Conservation (phyloP, 2,329 filamentous ascomycete genomes). For the Ilyonectria robusta region DNA sequence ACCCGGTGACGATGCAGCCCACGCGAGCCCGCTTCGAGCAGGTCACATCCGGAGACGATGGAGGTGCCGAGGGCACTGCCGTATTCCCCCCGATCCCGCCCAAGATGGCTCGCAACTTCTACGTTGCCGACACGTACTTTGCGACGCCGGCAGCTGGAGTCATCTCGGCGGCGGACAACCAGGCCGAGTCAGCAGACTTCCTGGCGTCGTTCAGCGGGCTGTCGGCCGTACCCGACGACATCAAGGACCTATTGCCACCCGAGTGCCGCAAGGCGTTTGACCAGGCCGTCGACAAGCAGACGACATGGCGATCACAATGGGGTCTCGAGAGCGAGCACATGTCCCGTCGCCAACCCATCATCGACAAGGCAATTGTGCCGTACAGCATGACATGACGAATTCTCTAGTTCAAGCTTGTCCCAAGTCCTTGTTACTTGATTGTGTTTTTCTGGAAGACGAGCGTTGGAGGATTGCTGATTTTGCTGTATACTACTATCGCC, state of each 20-base stretch:
- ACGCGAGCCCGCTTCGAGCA: slow-evolving; percentile 88
- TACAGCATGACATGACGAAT: slow-evolving; percentile 60
- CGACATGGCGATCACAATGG: slow-evolving; percentile 82
- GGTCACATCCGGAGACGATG: slow-evolving; percentile 63
- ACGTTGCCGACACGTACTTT: slow-evolving; percentile 68
- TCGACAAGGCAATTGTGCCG: slow-evolving; percentile 76
- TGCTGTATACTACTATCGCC: slow-evolving; percentile 3
- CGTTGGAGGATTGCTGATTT: slow-evolving; percentile 6
- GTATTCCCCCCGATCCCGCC: slow-evolving; percentile 64
- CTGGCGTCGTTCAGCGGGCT: slow-evolving; percentile 72
- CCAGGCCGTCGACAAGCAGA: slow-evolving; percentile 74
- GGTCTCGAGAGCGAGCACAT: slow-evolving; percentile 74
- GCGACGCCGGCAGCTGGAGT: slow-evolving; percentile 66
- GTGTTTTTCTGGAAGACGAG: background rate
- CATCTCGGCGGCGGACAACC: slow-evolving; percentile 60
- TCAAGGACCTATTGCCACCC: slow-evolving; percentile 75
- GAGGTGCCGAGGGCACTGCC: slow-evolving; percentile 48
- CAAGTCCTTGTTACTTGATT: background rate
- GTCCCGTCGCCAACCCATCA: slow-evolving; percentile 66
- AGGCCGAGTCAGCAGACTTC: slow-evolving; percentile 61
- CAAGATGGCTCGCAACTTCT: slow-evolving; percentile 69
- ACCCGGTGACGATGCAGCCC: slow-evolving; percentile 89
- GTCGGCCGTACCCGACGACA: slow-evolving; percentile 73
- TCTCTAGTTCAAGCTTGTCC: too few species aligned
- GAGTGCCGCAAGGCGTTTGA: slow-evolving; percentile 83